phyloP scores from a whole-genome alignment of 2,329 filamentous ascomycete genomes.

The Metarhizium brunneum region DNA sequence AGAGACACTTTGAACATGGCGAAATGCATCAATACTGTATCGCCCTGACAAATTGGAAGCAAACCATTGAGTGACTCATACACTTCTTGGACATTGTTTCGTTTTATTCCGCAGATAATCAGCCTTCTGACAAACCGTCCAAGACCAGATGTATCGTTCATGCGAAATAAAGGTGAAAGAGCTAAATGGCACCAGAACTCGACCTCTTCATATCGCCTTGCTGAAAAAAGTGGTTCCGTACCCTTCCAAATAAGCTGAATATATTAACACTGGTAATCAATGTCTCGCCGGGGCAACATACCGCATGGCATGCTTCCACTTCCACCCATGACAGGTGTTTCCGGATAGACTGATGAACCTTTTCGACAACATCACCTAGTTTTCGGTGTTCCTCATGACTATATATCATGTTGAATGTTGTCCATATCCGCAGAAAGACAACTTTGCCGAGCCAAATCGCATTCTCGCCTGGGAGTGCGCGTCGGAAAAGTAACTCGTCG shows the following conservation, averaged over 20 bases:
- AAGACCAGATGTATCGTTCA: slow-evolving; percentile 55
- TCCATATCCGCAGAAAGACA: slow-evolving; percentile 59
- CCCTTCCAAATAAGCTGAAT: slow-evolving; percentile 71
- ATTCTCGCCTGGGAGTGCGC: slow-evolving; percentile 40
- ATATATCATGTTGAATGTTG: slow-evolving; percentile 42
- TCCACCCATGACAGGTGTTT: slow-evolving; percentile 47
- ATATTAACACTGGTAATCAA: slow-evolving; percentile 8
- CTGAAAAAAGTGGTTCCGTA: slow-evolving; percentile 49
- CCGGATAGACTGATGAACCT: slow-evolving; percentile 33
- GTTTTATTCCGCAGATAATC: slow-evolving; percentile 58
- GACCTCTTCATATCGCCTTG: slow-evolving; percentile 42
- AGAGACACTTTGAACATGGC: slow-evolving; percentile 68
- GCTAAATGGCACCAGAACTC: slow-evolving; percentile 65
- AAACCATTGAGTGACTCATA: slow-evolving; percentile 44
- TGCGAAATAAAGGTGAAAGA: slow-evolving; percentile 56
- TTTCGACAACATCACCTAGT: slow-evolving; percentile 15
- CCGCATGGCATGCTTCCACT: slow-evolving; percentile 59
- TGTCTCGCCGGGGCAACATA: slow-evolving; percentile 23
- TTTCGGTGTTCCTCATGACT: slow-evolving; percentile 11
- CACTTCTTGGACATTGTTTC: slow-evolving; percentile 16
- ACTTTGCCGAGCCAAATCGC: slow-evolving; percentile 58
- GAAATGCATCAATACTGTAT: slow-evolving; percentile 57
- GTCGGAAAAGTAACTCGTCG: slow-evolving; percentile 52
- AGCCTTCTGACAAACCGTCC: slow-evolving; percentile 64
- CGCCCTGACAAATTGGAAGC: slow-evolving; percentile 45